Evolutionary conservation across 306 rosid species (phyloP).

Genomic region (Rosa lucieae): DNA sequence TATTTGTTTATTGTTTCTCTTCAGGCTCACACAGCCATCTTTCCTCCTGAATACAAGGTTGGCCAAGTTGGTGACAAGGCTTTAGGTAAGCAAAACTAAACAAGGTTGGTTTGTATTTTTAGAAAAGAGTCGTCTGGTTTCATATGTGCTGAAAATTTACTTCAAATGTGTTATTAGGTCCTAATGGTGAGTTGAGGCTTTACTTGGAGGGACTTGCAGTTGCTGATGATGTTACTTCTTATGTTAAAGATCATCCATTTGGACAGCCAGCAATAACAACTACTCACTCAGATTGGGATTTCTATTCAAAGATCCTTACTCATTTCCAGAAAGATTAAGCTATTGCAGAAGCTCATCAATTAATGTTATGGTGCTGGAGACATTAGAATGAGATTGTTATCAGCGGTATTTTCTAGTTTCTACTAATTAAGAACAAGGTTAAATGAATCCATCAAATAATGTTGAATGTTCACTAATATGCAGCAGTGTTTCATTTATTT

Average conservation of each 20-base stretch:
- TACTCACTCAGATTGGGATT: constrained; percentile 30
- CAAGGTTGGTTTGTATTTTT: background rate
- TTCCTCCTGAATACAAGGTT: constrained; percentile 19
- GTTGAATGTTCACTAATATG: too few species aligned
- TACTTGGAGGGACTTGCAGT: constrained; percentile 32
- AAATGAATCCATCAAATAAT: background rate
- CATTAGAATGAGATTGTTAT: constrained; percentile 4
- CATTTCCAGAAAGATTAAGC: too few species aligned
- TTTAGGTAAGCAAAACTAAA: constrained; percentile 14
- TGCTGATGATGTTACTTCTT: constrained; percentile 32
- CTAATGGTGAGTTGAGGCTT: constrained; percentile 25
- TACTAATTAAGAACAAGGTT: background rate
- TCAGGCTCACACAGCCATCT: constrained; percentile 29
- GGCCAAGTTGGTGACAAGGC: constrained; percentile 6
- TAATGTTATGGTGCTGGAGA: background rate
- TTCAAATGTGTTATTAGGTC: constrained; percentile 12
- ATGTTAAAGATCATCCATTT: constrained; percentile 25
- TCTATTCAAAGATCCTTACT: constrained; percentile 13
- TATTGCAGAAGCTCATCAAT: background rate
- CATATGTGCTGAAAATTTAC: background rate
- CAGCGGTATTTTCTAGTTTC: background rate
- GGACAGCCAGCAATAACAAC: constrained; percentile 34
- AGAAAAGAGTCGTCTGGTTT: background rate
- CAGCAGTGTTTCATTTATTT: background rate
- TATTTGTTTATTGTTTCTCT: background rate